Evolutionary conservation across 192 early-diverging fungal genomes (phyloP).

Genomic region (Gorgonomyces haynaldii): DNA sequence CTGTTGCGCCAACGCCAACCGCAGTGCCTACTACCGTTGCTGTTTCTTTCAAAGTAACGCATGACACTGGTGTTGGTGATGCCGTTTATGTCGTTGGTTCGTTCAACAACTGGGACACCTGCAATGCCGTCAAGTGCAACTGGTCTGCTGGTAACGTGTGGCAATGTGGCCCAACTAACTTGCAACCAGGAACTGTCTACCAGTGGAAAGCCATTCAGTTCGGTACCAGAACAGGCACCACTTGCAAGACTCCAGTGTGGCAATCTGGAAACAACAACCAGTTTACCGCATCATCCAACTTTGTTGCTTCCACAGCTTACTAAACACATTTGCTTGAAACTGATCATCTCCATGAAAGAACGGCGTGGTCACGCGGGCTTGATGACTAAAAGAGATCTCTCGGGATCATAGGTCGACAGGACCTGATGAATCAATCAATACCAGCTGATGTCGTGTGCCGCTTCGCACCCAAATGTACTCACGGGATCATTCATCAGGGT

Average conservation of each 20-base stretch:
- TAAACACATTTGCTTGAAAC: too few relatives aligned
- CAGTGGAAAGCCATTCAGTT: not conserved
- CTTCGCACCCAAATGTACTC: too few relatives aligned
- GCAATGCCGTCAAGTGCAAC: not conserved
- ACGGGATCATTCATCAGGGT: not conserved
- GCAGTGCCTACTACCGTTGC: not conserved
- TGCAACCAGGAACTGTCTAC: not conserved
- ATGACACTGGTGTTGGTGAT: not conserved
- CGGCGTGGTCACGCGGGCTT: too few relatives aligned
- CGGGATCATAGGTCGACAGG: too few relatives aligned
- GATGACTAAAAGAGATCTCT: too few relatives aligned
- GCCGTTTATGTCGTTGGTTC: constrained; percentile 3
- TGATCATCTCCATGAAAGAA: too few relatives aligned
- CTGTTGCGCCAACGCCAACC: not conserved
- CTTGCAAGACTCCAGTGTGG: constrained; percentile 3
- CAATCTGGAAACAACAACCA: not conserved
- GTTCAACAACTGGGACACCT: constrained; percentile 7
- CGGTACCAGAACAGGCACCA: too few relatives aligned
- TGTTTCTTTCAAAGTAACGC: not conserved
- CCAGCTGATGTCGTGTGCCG: too few relatives aligned
- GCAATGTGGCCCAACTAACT: not conserved
- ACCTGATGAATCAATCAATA: too few relatives aligned
- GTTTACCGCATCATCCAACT: not conserved
- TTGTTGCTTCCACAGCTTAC: not conserved
- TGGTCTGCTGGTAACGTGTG: constrained; percentile 2